Conservation (phyloP, 2,329 filamentous ascomycete genomes). For the Nigrograna mackinnonii region DNA sequence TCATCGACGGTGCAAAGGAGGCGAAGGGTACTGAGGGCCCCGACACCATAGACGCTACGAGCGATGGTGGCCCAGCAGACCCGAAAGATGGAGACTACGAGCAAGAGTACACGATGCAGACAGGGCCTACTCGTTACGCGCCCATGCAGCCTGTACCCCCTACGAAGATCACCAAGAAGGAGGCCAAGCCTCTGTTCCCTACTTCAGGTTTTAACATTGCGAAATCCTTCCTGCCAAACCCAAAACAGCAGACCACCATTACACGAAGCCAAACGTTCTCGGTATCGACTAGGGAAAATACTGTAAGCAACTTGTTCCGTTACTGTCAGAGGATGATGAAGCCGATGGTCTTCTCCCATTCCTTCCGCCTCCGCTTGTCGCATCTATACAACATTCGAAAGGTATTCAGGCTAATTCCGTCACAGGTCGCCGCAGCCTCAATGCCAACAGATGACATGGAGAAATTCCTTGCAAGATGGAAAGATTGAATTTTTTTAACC, state of each 20-base stretch:
- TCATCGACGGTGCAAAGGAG: slow-evolving; percentile 42
- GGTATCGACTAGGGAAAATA: slow-evolving; percentile 59
- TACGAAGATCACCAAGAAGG: slow-evolving; percentile 61
- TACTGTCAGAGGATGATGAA: too few species aligned
- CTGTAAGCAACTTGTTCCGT: slow-evolving; percentile 56
- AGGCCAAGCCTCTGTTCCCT: slow-evolving; percentile 55
- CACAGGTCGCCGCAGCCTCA: slow-evolving; percentile 58
- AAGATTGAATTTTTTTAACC: slow-evolving; percentile 50
- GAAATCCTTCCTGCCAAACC: slow-evolving; percentile 51
- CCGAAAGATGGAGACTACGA: slow-evolving; percentile 36
- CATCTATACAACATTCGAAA: too few species aligned
- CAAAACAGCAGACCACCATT: slow-evolving; percentile 53
- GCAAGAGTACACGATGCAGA: slow-evolving; percentile 60
- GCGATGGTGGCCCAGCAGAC: slow-evolving; percentile 16
- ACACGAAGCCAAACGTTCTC: slow-evolving; percentile 57
- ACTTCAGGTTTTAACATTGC: slow-evolving; percentile 60
- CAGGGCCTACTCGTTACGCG: slow-evolving; percentile 61
- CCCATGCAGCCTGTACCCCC: slow-evolving; percentile 64
- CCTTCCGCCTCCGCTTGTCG: too few species aligned
- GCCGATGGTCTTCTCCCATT: too few species aligned
- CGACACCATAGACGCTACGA: slow-evolving; percentile 21
- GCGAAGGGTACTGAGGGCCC: slow-evolving; percentile 34
- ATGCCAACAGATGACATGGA: slow-evolving; percentile 58
- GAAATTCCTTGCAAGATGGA: slow-evolving; percentile 62
- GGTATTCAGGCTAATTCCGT: slow-evolving; percentile 19